phyloP scores from a whole-genome alignment of 371 early-diverging fungal species.

The Fennellomyces sp. region DNA sequence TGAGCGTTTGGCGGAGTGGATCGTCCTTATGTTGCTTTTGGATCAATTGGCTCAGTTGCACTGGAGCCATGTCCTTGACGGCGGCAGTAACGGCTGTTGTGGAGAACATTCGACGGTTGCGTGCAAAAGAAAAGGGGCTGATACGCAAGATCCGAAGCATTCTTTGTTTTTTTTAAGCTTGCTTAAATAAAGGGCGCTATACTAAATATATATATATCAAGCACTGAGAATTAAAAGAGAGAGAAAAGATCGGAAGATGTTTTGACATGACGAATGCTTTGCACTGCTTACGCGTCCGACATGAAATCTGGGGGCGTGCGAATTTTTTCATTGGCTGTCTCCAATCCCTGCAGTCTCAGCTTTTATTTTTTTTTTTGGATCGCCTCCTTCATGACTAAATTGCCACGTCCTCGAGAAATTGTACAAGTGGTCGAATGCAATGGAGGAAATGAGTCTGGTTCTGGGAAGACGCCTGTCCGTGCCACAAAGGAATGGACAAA shows the following conservation, averaged over 20 bases:
- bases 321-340: no score
- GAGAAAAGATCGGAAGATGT: background rate
- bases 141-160: background rate
- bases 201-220: no score
- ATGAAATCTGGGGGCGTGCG: no score
- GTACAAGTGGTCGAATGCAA: no score
- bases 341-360: no score
- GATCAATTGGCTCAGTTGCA: slow-evolving; percentile 5
- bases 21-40: slow-evolving; percentile 6
- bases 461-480: no score
- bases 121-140: background rate
- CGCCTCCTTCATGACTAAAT: no score
- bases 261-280: slow-evolving; percentile 2
- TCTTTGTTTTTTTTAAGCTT: background rate
- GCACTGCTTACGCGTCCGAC: background rate
- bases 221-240: background rate
- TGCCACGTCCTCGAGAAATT: no score
- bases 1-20: slow-evolving; percentile 8
- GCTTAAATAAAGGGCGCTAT: no score
- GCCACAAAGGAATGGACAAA: no score
- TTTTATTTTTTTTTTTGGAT: no score
- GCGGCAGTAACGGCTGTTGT: background rate
- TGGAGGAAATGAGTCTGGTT: no score
- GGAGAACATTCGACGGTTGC: background rate
- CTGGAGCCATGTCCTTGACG: slow-evolving; percentile 5